These are phyloP conservation scores for Prillingera fragicola DNA, from an alignment of 1,284 basidiomycete species.

Conservation along the genomic window DNA sequence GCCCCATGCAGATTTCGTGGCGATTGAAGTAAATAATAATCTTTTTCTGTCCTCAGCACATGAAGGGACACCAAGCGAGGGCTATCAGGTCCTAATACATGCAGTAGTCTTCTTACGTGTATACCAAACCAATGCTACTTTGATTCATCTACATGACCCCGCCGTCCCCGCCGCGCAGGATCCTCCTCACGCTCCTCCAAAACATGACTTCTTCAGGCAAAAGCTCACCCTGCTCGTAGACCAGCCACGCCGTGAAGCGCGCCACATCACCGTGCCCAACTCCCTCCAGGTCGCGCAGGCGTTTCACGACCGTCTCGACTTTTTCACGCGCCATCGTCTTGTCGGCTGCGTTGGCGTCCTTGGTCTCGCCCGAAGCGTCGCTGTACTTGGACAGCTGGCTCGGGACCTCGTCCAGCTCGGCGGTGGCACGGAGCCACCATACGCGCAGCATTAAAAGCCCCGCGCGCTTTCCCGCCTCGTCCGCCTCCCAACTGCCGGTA, in stretches of 20 bases:
- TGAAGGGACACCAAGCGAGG: too few species aligned
- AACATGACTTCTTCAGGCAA: constrained; percentile 39
- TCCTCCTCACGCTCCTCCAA: constrained; percentile 40
- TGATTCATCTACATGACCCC: constrained; percentile 39
- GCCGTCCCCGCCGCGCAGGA: constrained; percentile 33
- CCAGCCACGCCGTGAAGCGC: constrained; percentile 30
- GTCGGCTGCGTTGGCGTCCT: constrained; percentile 15
- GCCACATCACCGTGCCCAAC: constrained; percentile 37
- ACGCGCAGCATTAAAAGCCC: constrained; percentile 39
- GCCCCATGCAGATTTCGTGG: too few species aligned
- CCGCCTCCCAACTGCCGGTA: constrained; percentile 38
- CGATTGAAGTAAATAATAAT: too few species aligned
- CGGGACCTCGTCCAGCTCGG: background rate
- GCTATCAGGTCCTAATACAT: too few species aligned
- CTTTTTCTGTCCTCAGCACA: too few species aligned
- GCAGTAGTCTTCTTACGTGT: too few species aligned
- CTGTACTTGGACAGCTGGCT: constrained; percentile 42
- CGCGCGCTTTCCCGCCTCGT: constrained; percentile 40
- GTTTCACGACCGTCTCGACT: constrained; percentile 38
- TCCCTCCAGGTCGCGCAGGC: constrained; percentile 40
- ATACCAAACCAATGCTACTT: background rate
- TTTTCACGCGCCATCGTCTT: constrained; percentile 38
- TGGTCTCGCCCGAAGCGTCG: constrained; percentile 30
- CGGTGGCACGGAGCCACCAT: constrained; percentile 41
- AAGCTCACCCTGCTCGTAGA: constrained; percentile 36